These are phyloP conservation scores for Ustilago esculenta DNA, from an alignment of 1,284 basidiomycete species.

Conservation along the genomic window DNA sequence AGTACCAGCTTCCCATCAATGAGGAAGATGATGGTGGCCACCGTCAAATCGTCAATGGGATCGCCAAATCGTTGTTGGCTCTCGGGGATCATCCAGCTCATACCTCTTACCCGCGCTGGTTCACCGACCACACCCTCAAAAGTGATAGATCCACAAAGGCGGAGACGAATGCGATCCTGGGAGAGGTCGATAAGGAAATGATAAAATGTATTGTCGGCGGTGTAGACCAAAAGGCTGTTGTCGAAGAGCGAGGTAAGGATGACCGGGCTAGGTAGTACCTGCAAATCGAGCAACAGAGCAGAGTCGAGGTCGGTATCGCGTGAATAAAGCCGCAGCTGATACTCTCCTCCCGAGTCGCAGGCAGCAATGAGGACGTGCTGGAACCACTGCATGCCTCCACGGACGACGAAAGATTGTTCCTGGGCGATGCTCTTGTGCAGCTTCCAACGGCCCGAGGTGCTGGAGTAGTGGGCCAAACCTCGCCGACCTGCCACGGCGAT, in stretches of 20 bases:
- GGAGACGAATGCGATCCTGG: conserved; percentile 81
- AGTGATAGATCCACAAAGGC: conserved; percentile 89
- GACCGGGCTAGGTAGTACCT: conserved; percentile 75
- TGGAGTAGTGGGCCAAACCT: conserved; percentile 92
- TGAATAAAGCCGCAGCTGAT: conserved; percentile 85
- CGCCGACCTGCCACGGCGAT: conserved; percentile 91
- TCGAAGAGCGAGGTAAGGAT: conserved; percentile 79
- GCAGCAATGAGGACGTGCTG: conserved; percentile 93
- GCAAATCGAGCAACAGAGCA: conserved; percentile 83
- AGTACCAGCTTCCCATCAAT: conserved; percentile 92
- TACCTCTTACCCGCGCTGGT: conserved; percentile 83
- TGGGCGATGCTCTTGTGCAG: conserved; percentile 83
- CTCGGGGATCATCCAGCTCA: conserved; percentile 96
- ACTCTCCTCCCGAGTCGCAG: conserved; percentile 69
- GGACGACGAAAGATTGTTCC: conserved; percentile 86
- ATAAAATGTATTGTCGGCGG: conserved; percentile 90
- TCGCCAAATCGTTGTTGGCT: conserved; percentile 94
- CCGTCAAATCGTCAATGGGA: conserved; percentile 88
- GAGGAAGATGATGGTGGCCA: conserved; percentile 95
- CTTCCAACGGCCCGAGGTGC: conserved; percentile 94
- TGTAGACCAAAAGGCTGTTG: conserved; percentile 95
- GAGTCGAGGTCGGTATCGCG: conserved; percentile 89
- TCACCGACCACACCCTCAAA: conserved; percentile 90
- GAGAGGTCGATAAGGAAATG: conserved; percentile 93
- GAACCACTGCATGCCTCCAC: conserved; percentile 95